These are phyloP conservation scores for Pseudozyma sp. DNA, from an alignment of 1,284 basidiomycete species.

Conservation along the genomic window DNA sequence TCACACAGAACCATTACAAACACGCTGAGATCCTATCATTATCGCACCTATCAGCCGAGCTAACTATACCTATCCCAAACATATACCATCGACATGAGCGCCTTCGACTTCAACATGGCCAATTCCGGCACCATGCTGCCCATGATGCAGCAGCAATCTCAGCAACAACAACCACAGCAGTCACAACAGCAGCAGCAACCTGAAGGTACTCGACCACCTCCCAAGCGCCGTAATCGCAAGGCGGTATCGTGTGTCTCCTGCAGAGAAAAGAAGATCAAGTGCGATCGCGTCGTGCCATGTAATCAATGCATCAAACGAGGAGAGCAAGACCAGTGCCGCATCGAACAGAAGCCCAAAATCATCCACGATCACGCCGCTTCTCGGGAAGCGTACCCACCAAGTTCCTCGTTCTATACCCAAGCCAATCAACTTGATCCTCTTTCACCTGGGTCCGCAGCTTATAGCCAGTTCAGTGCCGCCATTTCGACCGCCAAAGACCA, in stretches of 20 bases:
- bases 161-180: slow-evolving; percentile 8
- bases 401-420: slow-evolving; percentile 6
- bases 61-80: not conserved
- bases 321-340: slow-evolving; percentile 56
- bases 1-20: too few relatives aligned
- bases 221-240: slow-evolving; percentile 60
- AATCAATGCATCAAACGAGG: slow-evolving; percentile 66
- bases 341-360: slow-evolving; percentile 57
- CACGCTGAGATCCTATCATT: too few relatives aligned
- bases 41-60: too few relatives aligned
- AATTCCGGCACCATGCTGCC: slow-evolving; percentile 16
- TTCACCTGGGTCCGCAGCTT: slow-evolving; percentile 33
- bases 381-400: slow-evolving; percentile 13
- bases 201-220: slow-evolving; percentile 41
- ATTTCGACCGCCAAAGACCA: slow-evolving; percentile 36
- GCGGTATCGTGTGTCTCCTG: slow-evolving; percentile 63
- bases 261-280: slow-evolving; percentile 67
- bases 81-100: slow-evolving; percentile 13
- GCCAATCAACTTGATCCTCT: slow-evolving; percentile 25
- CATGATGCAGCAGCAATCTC: slow-evolving; percentile 14
- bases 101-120: slow-evolving; percentile 17
- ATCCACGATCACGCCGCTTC: slow-evolving; percentile 21
- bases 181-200: slow-evolving; percentile 16
- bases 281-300: slow-evolving; percentile 63
- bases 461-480: slow-evolving; percentile 45